Percentiles rank a stretch among this genome's conserved stretches.
phyloP scores from a whole-genome alignment of 257 asterid genomes.

The Ophiorrhiza pumila region DNA sequence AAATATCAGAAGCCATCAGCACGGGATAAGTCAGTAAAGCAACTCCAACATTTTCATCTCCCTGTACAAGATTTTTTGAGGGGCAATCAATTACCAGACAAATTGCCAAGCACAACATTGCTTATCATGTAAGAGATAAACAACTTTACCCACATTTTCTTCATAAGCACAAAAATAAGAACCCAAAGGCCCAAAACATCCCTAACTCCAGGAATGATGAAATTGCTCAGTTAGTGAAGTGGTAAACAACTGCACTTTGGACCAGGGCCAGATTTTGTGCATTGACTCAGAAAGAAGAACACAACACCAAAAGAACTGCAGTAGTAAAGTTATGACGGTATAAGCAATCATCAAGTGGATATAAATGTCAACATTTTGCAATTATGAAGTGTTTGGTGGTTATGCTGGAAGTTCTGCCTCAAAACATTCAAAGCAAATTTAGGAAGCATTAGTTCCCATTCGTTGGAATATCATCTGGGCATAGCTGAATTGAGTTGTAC shows the following conservation, averaged over 20 bases:
- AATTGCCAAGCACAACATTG: background rate
- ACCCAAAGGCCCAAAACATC: background rate
- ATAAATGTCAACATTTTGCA: background rate
- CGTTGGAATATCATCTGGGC: background rate
- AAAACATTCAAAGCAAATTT: background rate
- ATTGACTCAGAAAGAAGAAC: background rate
- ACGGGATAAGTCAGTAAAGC: constrained; percentile 92
- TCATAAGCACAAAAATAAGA: background rate
- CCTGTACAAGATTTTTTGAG: constrained; percentile 38
- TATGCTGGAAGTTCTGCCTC: background rate
- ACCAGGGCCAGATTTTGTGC: background rate
- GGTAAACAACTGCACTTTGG: background rate
- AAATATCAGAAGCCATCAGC: constrained; percentile 97
- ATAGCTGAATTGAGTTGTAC: background rate
- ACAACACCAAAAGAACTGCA: background rate
- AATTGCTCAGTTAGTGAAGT: background rate
- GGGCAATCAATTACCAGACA: background rate
- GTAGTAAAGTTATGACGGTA: background rate
- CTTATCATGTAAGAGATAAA: background rate
- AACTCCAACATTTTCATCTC: constrained; percentile 96
- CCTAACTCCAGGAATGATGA: background rate
- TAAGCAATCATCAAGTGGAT: background rate
- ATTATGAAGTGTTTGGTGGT: background rate
- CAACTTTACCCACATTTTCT: background rate
- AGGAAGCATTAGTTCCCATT: background rate